A percentile compares a stretch with the other conserved stretches of the same genome.
Conservation (phyloP, 805 yeast species). For the Zygotorulaspora chibaensis region DNA sequence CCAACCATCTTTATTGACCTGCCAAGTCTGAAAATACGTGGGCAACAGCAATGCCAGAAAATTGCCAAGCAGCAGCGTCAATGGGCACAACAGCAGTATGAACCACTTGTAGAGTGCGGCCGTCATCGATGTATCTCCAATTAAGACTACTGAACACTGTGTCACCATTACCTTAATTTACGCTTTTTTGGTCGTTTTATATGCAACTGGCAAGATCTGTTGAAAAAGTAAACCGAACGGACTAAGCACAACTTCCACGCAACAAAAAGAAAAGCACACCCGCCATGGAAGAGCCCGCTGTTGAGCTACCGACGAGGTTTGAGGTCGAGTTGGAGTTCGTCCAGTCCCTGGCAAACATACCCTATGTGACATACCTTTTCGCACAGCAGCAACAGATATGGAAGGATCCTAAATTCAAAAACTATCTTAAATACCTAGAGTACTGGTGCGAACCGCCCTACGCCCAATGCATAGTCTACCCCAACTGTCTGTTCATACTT, state of each 20-base stretch:
- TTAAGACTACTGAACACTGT: not conserved
- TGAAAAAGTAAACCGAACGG: constrained; percentile 1
- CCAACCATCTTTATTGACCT: constrained; percentile 55
- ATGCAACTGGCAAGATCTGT: constrained; percentile 1
- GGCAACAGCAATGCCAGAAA: constrained; percentile 36
- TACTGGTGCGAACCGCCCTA: constrained; percentile 80
- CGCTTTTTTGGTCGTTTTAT: not conserved
- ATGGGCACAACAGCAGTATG: constrained; percentile 34
- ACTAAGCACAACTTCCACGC: not conserved
- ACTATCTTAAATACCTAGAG: constrained; percentile 73
- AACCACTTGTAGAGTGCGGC: constrained; percentile 4
- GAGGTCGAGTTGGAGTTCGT: constrained; percentile 58
- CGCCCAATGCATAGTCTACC: constrained; percentile 52
- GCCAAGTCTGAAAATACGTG: constrained; percentile 12
- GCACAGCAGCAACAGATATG: constrained; percentile 81
- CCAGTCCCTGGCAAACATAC: constrained; percentile 86
- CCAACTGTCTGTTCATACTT: constrained; percentile 81
- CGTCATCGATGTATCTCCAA: not conserved
- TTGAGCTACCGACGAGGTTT: constrained; percentile 46
- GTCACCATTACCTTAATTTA: not conserved
- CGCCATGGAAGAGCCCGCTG: not conserved
- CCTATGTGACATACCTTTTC: constrained; percentile 68
- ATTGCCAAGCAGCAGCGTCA: constrained; percentile 49
- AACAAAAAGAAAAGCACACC: constrained; percentile 1
- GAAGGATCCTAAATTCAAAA: constrained; percentile 59